A percentile compares a stretch with the other conserved stretches of the same genome.
Evolutionary conservation across 2,329 filamentous ascomycete genomes (phyloP).

Genomic region (Orbilia javanica): DNA sequence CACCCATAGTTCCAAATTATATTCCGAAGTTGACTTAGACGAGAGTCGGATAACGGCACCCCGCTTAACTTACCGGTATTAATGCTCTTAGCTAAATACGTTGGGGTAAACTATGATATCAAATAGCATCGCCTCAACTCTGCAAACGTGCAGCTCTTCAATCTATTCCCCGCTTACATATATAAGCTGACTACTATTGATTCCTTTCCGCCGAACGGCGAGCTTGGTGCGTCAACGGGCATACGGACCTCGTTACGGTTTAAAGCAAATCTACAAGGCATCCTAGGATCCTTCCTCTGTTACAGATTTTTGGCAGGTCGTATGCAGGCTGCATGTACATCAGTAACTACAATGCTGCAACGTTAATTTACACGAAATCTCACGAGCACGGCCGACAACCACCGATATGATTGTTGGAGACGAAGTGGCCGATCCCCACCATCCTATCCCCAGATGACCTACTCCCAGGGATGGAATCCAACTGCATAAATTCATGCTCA

Average conservation of each 20-base stretch:
- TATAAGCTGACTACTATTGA: constrained; percentile 4
- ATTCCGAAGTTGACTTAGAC: neutral
- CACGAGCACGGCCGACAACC: neutral
- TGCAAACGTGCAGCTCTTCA: neutral
- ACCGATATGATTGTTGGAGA: neutral
- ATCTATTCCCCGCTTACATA: neutral
- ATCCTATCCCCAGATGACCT: neutral
- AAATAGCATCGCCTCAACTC: neutral
- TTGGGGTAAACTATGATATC: neutral
- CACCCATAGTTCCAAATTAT: neutral
- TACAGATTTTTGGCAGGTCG: neutral
- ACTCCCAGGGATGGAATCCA: neutral
- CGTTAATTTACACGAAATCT: neutral
- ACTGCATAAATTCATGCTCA: neutral
- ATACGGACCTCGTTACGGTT: neutral
- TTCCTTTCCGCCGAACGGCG: constrained; percentile 16
- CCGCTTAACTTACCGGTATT: constrained; percentile 1
- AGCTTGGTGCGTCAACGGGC: neutral
- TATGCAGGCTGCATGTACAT: neutral
- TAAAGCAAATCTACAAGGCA: neutral
- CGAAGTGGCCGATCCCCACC: neutral
- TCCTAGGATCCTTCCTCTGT: no score
- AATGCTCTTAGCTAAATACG: neutral
- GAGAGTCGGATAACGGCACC: constrained; percentile 3
- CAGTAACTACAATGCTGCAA: neutral